Evolutionary conservation across 345 rosid genomes (phyloP).

Genomic region (Eucalyptus sp.): DNA sequence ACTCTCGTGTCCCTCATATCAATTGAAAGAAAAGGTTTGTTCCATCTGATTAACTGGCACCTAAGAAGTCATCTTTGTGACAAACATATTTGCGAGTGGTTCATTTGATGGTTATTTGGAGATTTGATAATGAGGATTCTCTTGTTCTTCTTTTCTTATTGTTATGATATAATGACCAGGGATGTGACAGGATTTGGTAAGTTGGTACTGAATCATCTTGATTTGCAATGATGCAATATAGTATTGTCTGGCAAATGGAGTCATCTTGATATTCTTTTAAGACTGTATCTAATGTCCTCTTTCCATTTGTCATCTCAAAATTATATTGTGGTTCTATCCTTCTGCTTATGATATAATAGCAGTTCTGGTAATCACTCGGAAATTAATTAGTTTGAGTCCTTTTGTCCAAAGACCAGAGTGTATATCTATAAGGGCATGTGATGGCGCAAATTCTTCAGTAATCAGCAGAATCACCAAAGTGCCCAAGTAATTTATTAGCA

Average conservation of each 20-base stretch:
- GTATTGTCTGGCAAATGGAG: not conserved
- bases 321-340: not conserved
- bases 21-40: not conserved
- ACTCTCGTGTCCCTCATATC: not conserved
- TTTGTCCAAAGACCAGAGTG: not conserved
- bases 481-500: not conserved
- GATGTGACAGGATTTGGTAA: not conserved
- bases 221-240: not conserved
- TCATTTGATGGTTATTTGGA: not conserved
- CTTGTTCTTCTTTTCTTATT: not conserved
- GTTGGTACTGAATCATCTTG: not conserved
- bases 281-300: not conserved
- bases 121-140: not conserved
- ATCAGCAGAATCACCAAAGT: not conserved
- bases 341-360: not conserved
- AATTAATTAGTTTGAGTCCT: not conserved
- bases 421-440: not conserved
- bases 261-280: not conserved
- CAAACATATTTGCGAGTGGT: not conserved
- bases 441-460: not conserved
- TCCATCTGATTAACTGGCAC: not conserved
- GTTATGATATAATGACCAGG: not conserved
- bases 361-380: not conserved
- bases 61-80: not conserved
- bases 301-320: not conserved